Evolutionary conservation across 2,329 filamentous ascomycete genomes (phyloP).

Genomic region (Fusarium citri): DNA sequence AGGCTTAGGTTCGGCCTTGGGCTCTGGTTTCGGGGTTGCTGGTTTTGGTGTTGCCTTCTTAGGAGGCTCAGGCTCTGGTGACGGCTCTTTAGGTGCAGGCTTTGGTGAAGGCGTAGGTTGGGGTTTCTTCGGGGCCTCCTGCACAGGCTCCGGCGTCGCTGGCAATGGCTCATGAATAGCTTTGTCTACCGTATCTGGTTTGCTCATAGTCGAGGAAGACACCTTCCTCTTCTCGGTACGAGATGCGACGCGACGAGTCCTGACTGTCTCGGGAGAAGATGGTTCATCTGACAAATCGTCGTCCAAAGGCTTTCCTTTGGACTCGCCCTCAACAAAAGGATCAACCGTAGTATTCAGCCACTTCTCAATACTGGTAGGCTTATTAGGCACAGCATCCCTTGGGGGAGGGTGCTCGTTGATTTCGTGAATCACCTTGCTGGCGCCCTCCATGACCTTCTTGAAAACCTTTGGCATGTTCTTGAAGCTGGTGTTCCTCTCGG

Average conservation of each 20-base stretch:
- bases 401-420: slow-evolving; percentile 63
- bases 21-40: slow-evolving; percentile 6
- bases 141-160: slow-evolving; percentile 8
- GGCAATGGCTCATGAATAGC: slow-evolving; percentile 13
- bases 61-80: slow-evolving; percentile 18
- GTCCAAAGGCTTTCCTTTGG: slow-evolving; percentile 25
- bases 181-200: slow-evolving; percentile 32
- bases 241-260: slow-evolving; percentile 42
- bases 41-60: slow-evolving; percentile 19
- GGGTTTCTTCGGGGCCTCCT: slow-evolving; percentile 21
- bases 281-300: slow-evolving; percentile 25
- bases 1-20: slow-evolving; percentile 9
- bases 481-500: slow-evolving; percentile 67
- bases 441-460: slow-evolving; percentile 72
- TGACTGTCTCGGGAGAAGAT: slow-evolving; percentile 38
- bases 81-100: slow-evolving; percentile 25
- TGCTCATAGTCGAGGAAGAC: slow-evolving; percentile 39
- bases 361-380: slow-evolving; percentile 72
- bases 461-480: slow-evolving; percentile 71
- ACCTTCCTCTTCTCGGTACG: slow-evolving; percentile 38
- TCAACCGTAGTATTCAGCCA: slow-evolving; percentile 74
- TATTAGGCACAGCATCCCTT: slow-evolving; percentile 61
- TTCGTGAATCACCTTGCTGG: slow-evolving; percentile 74
- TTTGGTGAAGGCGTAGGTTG: slow-evolving; percentile 12
- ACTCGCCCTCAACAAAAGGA: slow-evolving; percentile 65